Base-by-base conservation (phyloP, 176 grass and related monocot genomes). In the Pontederia crassipes region DNA sequence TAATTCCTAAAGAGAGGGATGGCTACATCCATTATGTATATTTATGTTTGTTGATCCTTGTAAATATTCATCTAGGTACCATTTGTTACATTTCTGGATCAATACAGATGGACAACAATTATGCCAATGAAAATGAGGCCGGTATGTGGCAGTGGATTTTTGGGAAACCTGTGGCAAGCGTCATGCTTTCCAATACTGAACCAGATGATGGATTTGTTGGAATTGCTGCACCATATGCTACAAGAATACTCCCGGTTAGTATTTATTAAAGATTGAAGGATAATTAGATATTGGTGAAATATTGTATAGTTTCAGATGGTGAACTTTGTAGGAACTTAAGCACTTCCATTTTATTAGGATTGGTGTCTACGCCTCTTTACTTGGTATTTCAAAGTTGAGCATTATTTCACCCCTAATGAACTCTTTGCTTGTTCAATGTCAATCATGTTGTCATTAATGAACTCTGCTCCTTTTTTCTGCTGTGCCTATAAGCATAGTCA, bases 81-180 rank as follows among this genome's bases (percentile, higher is more conserved):
- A 82, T 85, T 75, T 92, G 81, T 67, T 98, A 81, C 93, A 98
- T 92, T 79, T 92, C 93, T 8, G 74, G 79, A 20, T 76, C 78
- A 64, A 80, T 92, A 65, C 82, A 98, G 77, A 85, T 85, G 79
- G 81, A 92, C 40, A 98, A 92, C 46, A 82, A 83, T 67, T 98
- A 98, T 73, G 72, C 83, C 62, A 78, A 78, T 79, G 87, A 86
- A 73, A 85, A 92, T 26, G 93, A 98, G 4, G 87, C 81, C 24
- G 87, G 93, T 3, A 15, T 98, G 13, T 98, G 87, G 93, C 87
- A 92, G 74, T 88, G 93, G 87, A 59, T 98, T 78, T 98, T 98
- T 81, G 93, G 93, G 54, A 90, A 82, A 85, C 80, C 74, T 60
- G 62, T 86, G 26, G 80, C 72, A 74, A 98, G 79, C 72, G 79